Evolutionary conservation across 495 filamentous ascomycete genomes (phyloP).

Genomic region (Podospora pseudocomata): DNA sequence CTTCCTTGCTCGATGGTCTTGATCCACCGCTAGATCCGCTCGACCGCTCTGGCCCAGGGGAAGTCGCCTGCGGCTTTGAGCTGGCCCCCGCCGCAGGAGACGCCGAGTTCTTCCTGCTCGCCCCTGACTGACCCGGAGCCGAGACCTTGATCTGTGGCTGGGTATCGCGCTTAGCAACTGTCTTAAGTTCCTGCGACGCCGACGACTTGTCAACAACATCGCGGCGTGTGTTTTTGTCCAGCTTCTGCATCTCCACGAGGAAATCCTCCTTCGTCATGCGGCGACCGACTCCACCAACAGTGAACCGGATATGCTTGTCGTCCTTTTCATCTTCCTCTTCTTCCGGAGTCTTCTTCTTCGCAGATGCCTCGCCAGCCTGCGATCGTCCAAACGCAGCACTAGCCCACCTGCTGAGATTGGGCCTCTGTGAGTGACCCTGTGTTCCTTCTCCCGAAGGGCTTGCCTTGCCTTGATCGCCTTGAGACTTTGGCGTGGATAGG

Average conservation of each 20-base stretch:
- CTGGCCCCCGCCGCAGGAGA: background rate
- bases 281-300: constrained; percentile 64
- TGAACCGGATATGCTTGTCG: constrained; percentile 83
- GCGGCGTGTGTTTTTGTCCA: constrained; percentile 72
- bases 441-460: constrained; percentile 14
- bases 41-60: constrained; percentile 9
- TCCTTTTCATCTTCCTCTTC: constrained; percentile 58
- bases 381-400: constrained; percentile 31
- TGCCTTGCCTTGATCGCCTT: constrained; percentile 39
- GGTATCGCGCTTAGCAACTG: constrained; percentile 49
- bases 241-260: constrained; percentile 71
- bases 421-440: constrained; percentile 9
- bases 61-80: background rate
- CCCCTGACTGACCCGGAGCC: constrained; percentile 6
- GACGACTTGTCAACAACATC: constrained; percentile 67
- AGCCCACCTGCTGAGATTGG: constrained; percentile 25
- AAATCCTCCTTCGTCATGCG: constrained; percentile 92
- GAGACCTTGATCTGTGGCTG: constrained; percentile 18
- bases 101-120: constrained; percentile 12
- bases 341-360: constrained; percentile 36
- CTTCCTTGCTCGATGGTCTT: constrained; percentile 24
- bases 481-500: constrained; percentile 54
- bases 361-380: constrained; percentile 34
- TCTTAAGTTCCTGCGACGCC: constrained; percentile 55
- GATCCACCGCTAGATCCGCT: background rate